Evolutionary conservation across 345 rosid genomes (phyloP), one percentile per base, ranked within the genome.

Genomic region (Eucalyptus leucophloia): DNA sequence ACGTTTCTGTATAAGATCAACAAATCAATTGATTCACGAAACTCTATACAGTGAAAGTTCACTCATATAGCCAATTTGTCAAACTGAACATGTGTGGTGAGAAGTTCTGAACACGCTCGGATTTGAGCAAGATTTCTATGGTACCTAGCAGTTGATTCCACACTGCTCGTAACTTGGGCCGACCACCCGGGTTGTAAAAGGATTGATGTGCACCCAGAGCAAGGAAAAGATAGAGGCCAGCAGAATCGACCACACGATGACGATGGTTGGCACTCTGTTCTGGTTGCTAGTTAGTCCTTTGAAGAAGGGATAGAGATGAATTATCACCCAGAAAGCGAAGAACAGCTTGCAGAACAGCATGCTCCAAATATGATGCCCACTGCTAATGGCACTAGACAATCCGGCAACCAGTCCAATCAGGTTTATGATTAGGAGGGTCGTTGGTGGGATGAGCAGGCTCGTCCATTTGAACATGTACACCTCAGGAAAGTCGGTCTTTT

Each of bases 391-490:
- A 13, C 85, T 88, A 56, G 94, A 92, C 53, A 93, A 15, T 85
- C 93, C 94, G 11, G 94, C 94, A 85, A 93, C 91, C 26, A 93
- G 90, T 24, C 93, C 94, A 13, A 93, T 92, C 87, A 92, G 86
- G 89, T 91, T 94, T 90, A 94, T 86, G 82, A 92, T 88, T 28
- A 94, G 91, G 86, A 94, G 92, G 81, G 94, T 92, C 49, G 93
- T 94, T 67, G 92, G 93, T 8, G 93, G 94, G 45, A 91, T 91
- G 56, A 93, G 94, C n/a, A 92, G 91, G 87, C 92, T 91, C 3
- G 93, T 93, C 95, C 94, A 94, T 72, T 91, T 94, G 90, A 94
- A 90, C 91, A 91, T 53, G 19, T 91, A 92, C 40, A 91, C 91
- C 88, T 92, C 94, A 2, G 93, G 37, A 49, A 88, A 89, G 51